Conservation (phyloP, 495 filamentous ascomycete genomes). For the Aspergillus sparsus region DNA sequence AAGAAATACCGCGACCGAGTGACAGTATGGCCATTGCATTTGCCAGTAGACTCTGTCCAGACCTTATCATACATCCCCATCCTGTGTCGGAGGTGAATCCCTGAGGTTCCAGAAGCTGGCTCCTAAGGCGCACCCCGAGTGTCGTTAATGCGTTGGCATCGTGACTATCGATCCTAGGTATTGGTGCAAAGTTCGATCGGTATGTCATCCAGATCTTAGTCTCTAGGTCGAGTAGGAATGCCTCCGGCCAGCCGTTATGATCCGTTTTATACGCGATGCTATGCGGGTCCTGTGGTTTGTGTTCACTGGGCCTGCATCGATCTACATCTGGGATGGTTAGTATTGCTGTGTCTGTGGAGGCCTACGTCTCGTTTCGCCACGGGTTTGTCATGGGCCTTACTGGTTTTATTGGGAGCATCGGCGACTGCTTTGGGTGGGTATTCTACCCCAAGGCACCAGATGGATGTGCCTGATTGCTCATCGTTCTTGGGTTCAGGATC, state of each 20-base stretch:
- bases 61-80: constrained; percentile 99
- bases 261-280: no score
- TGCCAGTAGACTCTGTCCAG: constrained; percentile 88
- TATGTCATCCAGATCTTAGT: constrained; percentile 97
- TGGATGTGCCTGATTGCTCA: constrained; percentile 60
- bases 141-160: constrained; percentile 72
- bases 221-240: constrained; percentile 91
- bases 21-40: constrained; percentile 73
- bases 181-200: constrained; percentile 80
- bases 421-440: constrained; percentile 49
- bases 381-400: constrained; percentile 18
- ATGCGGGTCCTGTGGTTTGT: neutral
- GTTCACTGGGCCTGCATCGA: neutral
- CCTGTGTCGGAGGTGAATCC: constrained; percentile 94
- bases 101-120: constrained; percentile 71
- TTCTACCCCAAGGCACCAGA: constrained; percentile 86
- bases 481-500: constrained; percentile 91
- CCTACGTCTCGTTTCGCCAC: neutral
- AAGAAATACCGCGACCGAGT: constrained; percentile 72
- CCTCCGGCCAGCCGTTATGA: constrained; percentile 72
- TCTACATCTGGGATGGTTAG: neutral
- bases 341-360: neutral
- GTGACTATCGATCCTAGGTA: constrained; percentile 74
- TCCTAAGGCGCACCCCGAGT: constrained; percentile 81
- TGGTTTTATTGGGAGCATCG: neutral